phyloP scores from a whole-genome alignment of 2,329 filamentous ascomycete genomes.

The Zasmidium citrigriseum region DNA sequence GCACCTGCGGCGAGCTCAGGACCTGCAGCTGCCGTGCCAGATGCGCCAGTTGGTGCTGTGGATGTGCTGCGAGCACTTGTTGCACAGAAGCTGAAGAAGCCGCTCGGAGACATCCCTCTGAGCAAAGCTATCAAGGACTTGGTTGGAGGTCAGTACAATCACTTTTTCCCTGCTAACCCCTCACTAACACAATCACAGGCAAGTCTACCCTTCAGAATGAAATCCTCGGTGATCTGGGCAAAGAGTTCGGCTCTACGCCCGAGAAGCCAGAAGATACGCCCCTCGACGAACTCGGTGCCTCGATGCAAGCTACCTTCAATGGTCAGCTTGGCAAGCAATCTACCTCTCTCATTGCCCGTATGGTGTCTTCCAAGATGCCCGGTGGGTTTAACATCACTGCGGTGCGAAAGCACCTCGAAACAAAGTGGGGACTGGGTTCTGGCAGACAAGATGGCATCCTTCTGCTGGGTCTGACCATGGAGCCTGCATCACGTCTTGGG shows the following conservation, averaged over 20 bases:
- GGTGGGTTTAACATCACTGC: conserved; percentile 98
- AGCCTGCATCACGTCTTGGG: conserved; percentile 83
- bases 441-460: conserved; percentile 91
- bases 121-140: conserved; percentile 98
- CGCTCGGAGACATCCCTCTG: conserved; percentile 80
- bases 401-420: conserved; percentile 92
- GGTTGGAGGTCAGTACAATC: conserved; percentile 75
- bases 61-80: conserved; percentile 88
- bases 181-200: conserved; percentile 53
- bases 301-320: conserved; percentile 99
- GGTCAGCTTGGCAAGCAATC: conserved; percentile 97
- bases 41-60: conserved; percentile 82
- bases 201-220: conserved; percentile 99
- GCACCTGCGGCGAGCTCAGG: conserved; percentile 71
- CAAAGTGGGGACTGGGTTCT: conserved; percentile 81
- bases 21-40: conserved; percentile 81
- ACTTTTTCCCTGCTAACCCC: neutral
- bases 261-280: conserved; percentile 98
- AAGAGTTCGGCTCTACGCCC: conserved; percentile 96
- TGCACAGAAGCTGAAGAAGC: conserved; percentile 97
- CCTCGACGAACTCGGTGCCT: conserved; percentile 87
- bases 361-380: conserved; percentile 99
- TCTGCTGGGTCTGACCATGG: conserved; percentile 86
- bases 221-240: conserved; percentile 94
- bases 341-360: conserved; percentile 83